Conservation (phyloP, 176 grass and related monocot species). For the Typha latifolia region DNA sequence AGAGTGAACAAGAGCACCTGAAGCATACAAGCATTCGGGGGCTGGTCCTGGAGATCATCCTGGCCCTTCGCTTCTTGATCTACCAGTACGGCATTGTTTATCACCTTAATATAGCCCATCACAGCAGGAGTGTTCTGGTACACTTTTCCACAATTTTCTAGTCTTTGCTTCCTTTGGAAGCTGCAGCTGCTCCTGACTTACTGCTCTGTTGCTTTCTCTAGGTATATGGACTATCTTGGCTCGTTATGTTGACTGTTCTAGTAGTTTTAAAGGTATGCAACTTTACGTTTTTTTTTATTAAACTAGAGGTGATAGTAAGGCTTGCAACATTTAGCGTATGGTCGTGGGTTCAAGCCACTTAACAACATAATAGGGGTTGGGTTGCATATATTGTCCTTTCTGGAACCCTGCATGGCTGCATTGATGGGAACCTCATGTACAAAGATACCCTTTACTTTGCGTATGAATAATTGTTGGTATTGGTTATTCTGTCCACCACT, state of each 20-base stretch:
- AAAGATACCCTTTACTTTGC: too few relatives aligned
- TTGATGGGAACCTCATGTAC: too few relatives aligned
- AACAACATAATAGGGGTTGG: too few relatives aligned
- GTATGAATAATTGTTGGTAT: too few relatives aligned
- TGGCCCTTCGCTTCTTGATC: constrained; percentile 87
- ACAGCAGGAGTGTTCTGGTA: constrained; percentile 70
- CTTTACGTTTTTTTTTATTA: too few relatives aligned
- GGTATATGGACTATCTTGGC: constrained; percentile 91
- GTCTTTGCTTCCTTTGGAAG: constrained; percentile 7
- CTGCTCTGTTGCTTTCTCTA: constrained; percentile 15
- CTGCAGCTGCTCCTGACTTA: constrained; percentile 9
- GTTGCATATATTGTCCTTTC: too few relatives aligned
- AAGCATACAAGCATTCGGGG: constrained; percentile 54
- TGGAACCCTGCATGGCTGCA: too few relatives aligned
- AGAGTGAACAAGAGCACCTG: constrained; percentile 68
- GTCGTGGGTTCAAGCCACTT: too few relatives aligned
- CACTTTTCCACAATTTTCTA: constrained; percentile 10
- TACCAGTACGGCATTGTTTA: constrained; percentile 98
- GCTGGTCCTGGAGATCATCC: constrained; percentile 70
- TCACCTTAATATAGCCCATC: constrained; percentile 71
- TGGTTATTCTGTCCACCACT: too few relatives aligned
- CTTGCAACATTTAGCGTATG: too few relatives aligned
- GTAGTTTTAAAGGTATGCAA: constrained; percentile 68
- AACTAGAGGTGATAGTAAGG: too few relatives aligned
- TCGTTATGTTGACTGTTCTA: constrained; percentile 86